Evolutionary conservation across 2,329 filamentous ascomycete species (phyloP).

Genomic region (Aspergillus luchuensis): DNA sequence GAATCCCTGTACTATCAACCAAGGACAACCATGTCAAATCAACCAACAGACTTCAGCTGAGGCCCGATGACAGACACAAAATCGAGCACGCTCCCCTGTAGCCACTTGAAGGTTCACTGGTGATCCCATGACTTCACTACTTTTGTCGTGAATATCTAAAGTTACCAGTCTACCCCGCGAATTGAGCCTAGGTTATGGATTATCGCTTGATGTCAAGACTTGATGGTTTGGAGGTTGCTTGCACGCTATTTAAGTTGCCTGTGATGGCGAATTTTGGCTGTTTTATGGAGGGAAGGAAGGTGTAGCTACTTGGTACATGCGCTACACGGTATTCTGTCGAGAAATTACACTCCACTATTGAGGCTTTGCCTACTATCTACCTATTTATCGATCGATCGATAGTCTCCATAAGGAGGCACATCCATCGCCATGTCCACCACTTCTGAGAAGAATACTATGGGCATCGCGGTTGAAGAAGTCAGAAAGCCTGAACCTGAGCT

Average conservation of each 20-base stretch:
- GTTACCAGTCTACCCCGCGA: neutral
- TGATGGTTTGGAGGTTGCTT: neutral
- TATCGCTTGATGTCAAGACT: slow-evolving; percentile 6
- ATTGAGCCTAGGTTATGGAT: neutral
- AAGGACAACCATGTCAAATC: neutral
- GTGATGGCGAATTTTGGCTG: neutral
- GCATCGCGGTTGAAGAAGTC: neutral
- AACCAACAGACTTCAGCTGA: neutral
- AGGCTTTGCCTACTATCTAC: neutral
- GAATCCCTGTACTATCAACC: neutral
- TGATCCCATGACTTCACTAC: neutral
- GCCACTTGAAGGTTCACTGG: neutral
- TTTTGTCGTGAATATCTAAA: neutral
- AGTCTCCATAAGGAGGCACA: neutral
- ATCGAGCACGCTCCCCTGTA: neutral
- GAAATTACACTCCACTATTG: neutral
- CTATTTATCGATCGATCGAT: too few species aligned
- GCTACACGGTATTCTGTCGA: neutral
- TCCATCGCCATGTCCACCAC: neutral
- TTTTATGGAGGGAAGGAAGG: neutral
- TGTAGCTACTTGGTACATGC: neutral
- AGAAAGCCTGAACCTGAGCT: neutral
- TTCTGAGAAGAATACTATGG: neutral
- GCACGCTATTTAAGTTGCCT: neutral
- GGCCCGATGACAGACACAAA: neutral